Evolutionary conservation across 257 asterid species (phyloP).

Genomic region (Lavandula angustifolia): DNA sequence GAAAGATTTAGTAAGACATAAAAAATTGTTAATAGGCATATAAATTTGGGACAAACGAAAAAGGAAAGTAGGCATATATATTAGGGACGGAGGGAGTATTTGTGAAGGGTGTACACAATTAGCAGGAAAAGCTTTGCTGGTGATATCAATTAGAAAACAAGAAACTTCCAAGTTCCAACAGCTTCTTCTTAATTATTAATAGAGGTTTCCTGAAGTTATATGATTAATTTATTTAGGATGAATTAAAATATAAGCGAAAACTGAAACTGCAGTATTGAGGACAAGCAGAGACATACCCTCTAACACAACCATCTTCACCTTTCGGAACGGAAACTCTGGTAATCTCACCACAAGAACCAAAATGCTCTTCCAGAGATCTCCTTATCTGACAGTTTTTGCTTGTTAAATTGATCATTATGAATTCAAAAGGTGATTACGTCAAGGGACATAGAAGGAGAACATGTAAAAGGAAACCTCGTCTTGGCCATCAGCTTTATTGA

Average conservation of each 20-base stretch:
- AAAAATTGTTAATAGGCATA: too few species aligned
- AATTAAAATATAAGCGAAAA: background rate
- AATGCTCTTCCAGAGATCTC: slow-evolving; percentile 61
- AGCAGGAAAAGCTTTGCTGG: background rate
- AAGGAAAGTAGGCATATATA: too few species aligned
- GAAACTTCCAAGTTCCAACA: slow-evolving; percentile 1
- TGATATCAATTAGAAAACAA: slow-evolving; percentile 3
- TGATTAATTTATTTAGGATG: slow-evolving; percentile 6
- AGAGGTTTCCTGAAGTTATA: slow-evolving; percentile 1
- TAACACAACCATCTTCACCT: slow-evolving; percentile 58
- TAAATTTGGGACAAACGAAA: too few species aligned
- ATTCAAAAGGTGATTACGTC: background rate
- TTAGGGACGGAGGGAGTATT: too few species aligned
- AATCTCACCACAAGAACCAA: slow-evolving; percentile 77
- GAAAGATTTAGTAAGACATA: too few species aligned
- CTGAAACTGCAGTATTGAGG: background rate
- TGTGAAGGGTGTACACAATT: background rate
- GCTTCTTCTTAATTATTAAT: background rate
- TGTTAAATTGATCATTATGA: background rate
- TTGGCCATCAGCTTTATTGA: slow-evolving; percentile 50
- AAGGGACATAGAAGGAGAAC: background rate
- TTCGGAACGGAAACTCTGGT: slow-evolving; percentile 57
- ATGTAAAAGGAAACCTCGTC: slow-evolving; percentile 45
- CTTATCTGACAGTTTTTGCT: slow-evolving; percentile 48
- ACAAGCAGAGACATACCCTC: slow-evolving; percentile 53